phyloP scores from a whole-genome alignment of 768 basidiomycete species.

The Chalciporus pseudorubinellus region DNA sequence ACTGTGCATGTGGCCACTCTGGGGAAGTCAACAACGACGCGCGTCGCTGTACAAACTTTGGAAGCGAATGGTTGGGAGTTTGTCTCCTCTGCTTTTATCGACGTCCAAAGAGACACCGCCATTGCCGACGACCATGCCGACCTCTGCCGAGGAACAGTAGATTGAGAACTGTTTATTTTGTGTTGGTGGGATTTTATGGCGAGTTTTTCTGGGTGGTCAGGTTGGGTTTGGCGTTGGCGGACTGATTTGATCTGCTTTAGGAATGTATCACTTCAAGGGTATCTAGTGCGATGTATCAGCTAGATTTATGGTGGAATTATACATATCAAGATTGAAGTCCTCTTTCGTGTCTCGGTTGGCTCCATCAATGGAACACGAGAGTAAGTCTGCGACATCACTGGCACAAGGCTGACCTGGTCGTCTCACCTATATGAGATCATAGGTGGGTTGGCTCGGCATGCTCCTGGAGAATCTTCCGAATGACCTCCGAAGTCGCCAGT shows the following conservation, averaged over 20 bases:
- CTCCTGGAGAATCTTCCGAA: conserved; percentile 92
- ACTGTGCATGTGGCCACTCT: conserved; percentile 1
- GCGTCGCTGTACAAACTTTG: not conserved
- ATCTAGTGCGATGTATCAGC: not conserved
- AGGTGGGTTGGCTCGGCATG: too few species aligned
- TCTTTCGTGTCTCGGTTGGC: too few species aligned
- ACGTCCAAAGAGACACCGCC: too few species aligned
- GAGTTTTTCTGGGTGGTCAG: not conserved
- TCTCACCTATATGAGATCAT: too few species aligned
- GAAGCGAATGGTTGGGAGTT: not conserved
- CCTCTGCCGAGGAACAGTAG: not conserved
- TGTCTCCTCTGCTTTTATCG: not conserved
- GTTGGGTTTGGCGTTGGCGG: not conserved
- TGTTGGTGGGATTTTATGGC: not conserved
- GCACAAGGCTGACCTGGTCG: too few species aligned
- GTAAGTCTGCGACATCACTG: too few species aligned
- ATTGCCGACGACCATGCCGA: not conserved
- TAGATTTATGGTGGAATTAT: not conserved
- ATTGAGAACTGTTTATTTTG: not conserved
- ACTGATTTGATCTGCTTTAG: too few species aligned
- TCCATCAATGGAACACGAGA: too few species aligned
- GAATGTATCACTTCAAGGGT: too few species aligned
- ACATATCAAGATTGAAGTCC: not conserved
- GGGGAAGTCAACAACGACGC: not conserved
- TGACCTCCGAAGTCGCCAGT: conserved; percentile 81